Base-by-base conservation (phyloP, 148 eudicot genomes). In the Chenopodium album region DNA sequence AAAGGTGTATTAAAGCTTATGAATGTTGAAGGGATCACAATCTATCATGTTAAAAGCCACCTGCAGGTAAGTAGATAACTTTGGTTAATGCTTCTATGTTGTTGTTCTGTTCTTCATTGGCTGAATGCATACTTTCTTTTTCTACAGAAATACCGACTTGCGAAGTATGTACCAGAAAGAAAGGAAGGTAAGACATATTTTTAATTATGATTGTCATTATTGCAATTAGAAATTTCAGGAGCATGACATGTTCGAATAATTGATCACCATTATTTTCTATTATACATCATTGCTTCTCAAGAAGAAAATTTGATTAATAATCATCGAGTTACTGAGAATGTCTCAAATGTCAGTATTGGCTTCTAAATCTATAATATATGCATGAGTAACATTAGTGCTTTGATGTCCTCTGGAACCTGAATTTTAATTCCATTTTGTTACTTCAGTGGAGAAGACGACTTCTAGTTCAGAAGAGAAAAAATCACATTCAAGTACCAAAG, bases 11-110 rank as follows among this genome's bases (percentile, higher is more conserved):
- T 88, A 79, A 88, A 86, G 82, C 83, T 84, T 32, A 88, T 88
- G 90, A 86, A 86, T 34, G 85, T 84, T 72, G 90, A 88, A 75
- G 90, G 90, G 48, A 85, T 88, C 79, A 88, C 90, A 50, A 88
- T 88, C 26, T 88, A 88, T 78, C 90, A 88, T 80, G 90, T 88
- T 69, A 88, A 88, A 80, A 88, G 90, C 86, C 90, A 88, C 83
- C 76, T 88, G 82, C 90, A 88, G 85, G 88, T 88, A 74, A 71
- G 62, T 16, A 50, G 23, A 82, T 34, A 29, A 65, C 22, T 81
- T 28, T 56, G 73, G 46, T 69, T 19, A 10, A 12, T 23, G 9
- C n/a, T 76, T 28, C 44, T 26, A 6, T 29, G 22, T 65, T 47
- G 65, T 23, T 31, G 34, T 34, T 78, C 82, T 26, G 60, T n/a